Evolutionary conservation across 2,329 filamentous ascomycete species (phyloP), one percentile per base, ranked within the genome.

Genomic region (Penicillium nordicum): DNA sequence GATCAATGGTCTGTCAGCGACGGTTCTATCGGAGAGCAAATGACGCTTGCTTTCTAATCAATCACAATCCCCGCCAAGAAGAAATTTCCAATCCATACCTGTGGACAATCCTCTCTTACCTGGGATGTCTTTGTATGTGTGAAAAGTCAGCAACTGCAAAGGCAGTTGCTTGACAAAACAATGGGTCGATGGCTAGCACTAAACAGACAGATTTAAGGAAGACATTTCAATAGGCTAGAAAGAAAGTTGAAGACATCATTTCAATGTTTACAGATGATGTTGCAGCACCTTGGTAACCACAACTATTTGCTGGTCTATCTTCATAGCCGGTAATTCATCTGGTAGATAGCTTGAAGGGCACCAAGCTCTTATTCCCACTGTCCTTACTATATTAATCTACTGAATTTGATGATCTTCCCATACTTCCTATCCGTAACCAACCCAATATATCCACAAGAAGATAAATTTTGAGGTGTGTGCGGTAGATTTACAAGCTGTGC

Each of bases 1-100:
- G 58, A 64, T 9, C 55, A 37, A 21, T 64, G 57, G 27, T 64
- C 60, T 10, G 41, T 52, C 50, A 64, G 62, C 32, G 60, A 48
- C 30, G 57, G 55, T 14, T 65, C 63, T 40, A 43, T 53, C 5
- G 59, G 58, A 38, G 32, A 30, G n/a, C 21, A 25, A 29, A 58
- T 57, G 8, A 52, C 56, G 21, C 8, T 23, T 45, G 41, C 1
- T 21, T 54, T 29, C 40, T 50, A 32, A 46, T 60, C 34, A 42
- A 38, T 23, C 58, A 56, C n/a, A 30, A 38, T 27, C 27, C 29
- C 29, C 9, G 18, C 34, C 7, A 46, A 38, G 45, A 46, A 38
- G 45, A 45, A 50, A 25, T 36, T 36, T 18, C 23, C 34, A 44
- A 38, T 29, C 12, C 30, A 41, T 38, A 44, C 51, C 55, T 55